phyloP scores from a whole-genome alignment of 2,329 filamentous ascomycete genomes.

The Nothopassalora personata region DNA sequence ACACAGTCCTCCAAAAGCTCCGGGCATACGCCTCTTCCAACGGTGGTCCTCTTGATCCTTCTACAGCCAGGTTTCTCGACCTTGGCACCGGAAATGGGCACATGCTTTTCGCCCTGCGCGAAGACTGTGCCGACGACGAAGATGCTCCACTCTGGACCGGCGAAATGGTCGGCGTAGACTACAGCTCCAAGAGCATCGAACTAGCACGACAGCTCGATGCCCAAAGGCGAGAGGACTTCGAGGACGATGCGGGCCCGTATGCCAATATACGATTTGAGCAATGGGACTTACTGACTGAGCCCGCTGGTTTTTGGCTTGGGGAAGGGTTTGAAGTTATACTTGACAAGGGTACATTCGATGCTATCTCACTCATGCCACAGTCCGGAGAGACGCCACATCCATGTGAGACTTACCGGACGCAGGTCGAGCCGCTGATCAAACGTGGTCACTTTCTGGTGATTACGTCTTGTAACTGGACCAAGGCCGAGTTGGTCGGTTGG shows the following conservation, averaged over 20 bases:
- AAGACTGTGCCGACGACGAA: slow-evolving; percentile 42
- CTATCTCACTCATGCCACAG: slow-evolving; percentile 61
- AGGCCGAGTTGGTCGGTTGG: slow-evolving; percentile 75
- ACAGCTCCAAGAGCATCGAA: slow-evolving; percentile 67
- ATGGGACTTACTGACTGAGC: slow-evolving; percentile 47
- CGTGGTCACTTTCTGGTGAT: slow-evolving; percentile 70
- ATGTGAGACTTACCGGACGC: slow-evolving; percentile 68
- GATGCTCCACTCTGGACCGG: slow-evolving; percentile 53
- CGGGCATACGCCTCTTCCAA: slow-evolving; percentile 44
- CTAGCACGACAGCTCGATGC: slow-evolving; percentile 61
- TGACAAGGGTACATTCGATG: slow-evolving; percentile 99
- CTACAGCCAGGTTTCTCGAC: slow-evolving; percentile 64
- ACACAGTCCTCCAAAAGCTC: slow-evolving; percentile 66
- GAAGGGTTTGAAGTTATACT: slow-evolving; percentile 80
- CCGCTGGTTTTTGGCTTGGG: slow-evolving; percentile 50
- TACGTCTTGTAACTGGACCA: slow-evolving; percentile 98
- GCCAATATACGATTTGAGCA: slow-evolving; percentile 45
- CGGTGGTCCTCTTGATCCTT: slow-evolving; percentile 39
- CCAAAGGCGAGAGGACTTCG: slow-evolving; percentile 10
- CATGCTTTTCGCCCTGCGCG: slow-evolving; percentile 74
- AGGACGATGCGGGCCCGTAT: slow-evolving; percentile 14
- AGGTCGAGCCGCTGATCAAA: slow-evolving; percentile 64
- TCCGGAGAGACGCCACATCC: slow-evolving; percentile 18
- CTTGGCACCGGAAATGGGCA: slow-evolving; percentile 93
- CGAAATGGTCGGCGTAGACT: slow-evolving; percentile 79